phyloP scores from a whole-genome alignment of 2,329 filamentous ascomycete species.

The Pleurostoma richardsiae region DNA sequence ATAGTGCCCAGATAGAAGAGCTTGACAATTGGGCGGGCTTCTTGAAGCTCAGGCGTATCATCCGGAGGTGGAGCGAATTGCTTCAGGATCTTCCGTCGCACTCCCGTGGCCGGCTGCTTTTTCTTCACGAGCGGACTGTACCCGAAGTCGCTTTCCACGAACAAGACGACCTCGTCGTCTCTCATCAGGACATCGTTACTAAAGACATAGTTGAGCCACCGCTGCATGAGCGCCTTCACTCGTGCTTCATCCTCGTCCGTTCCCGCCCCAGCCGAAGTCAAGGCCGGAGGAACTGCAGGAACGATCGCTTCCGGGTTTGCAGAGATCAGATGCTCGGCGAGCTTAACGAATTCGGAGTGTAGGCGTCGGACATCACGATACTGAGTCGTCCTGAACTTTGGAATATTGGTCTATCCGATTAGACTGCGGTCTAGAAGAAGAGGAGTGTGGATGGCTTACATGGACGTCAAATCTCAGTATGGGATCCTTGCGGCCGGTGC shows the following conservation, averaged over 20 bases:
- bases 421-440: conserved; percentile 2
- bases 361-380: conserved; percentile 95
- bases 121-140: conserved; percentile 94
- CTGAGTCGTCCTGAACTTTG: conserved; percentile 94
- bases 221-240: conserved; percentile 84
- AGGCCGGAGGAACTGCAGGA: conserved; percentile 87
- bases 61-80: conserved; percentile 97
- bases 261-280: conserved; percentile 89
- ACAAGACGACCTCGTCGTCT: conserved; percentile 95
- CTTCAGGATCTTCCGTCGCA: conserved; percentile 92
- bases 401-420: conserved; percentile 80
- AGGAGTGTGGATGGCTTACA: conserved; percentile 48
- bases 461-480: conserved; percentile 95
- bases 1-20: conserved; percentile 92
- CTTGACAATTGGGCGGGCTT: conserved; percentile 87
- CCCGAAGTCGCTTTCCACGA: conserved; percentile 98
- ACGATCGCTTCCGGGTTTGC: conserved; percentile 96
- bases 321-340: conserved; percentile 93
- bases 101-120: conserved; percentile 94
- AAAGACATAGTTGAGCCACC: conserved; percentile 94
- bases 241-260: conserved; percentile 92
- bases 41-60: conserved; percentile 89
- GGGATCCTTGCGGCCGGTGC: conserved; percentile 91
- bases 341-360: conserved; percentile 92
- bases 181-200: conserved; percentile 87